These are phyloP conservation scores for Pyrenopolyporus hunteri DNA, from an alignment of 495 filamentous ascomycete species.

Conservation along the genomic window DNA sequence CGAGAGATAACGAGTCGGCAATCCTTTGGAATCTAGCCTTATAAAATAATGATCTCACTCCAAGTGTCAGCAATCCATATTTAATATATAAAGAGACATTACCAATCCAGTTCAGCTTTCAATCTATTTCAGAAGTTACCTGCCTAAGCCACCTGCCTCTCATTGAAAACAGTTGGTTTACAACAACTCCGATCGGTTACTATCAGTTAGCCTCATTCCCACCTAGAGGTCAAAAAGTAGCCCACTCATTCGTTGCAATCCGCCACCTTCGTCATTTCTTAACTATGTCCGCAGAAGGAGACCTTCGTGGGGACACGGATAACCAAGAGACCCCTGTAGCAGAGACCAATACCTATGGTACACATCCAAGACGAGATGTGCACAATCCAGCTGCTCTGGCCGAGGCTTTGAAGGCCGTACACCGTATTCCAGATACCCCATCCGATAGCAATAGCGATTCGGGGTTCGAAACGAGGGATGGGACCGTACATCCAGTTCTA, in stretches of 20 bases:
- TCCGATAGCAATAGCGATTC: slow-evolving; percentile 33
- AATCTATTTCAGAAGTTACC: not conserved
- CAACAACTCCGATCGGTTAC: not conserved
- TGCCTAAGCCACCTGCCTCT: too few species aligned
- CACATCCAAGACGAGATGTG: slow-evolving; percentile 17
- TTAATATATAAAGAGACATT: not conserved
- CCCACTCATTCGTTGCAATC: not conserved
- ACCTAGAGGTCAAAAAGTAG: not conserved
- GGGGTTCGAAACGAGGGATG: slow-evolving; percentile 20
- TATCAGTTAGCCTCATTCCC: not conserved
- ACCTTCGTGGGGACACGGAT: not conserved
- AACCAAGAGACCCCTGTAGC: not conserved
- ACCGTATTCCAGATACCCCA: slow-evolving; percentile 24
- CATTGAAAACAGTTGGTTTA: not conserved
- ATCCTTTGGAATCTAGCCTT: not conserved
- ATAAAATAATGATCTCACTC: slow-evolving; percentile 16
- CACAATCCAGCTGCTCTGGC: slow-evolving; percentile 22
- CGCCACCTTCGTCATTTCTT: not conserved
- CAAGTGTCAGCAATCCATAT: not conserved
- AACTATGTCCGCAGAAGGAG: slow-evolving; percentile 18
- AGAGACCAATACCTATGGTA: not conserved
- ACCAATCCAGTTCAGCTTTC: not conserved
- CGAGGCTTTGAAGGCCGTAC: slow-evolving; percentile 28
- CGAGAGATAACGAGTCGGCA: slow-evolving; percentile 14
- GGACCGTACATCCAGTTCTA: slow-evolving; percentile 12